Percentiles rank a stretch among this genome's conserved stretches.
These are phyloP conservation scores for Phoma sp. DNA, from an alignment of 2,329 filamentous ascomycete genomes.

Conservation along the genomic window DNA sequence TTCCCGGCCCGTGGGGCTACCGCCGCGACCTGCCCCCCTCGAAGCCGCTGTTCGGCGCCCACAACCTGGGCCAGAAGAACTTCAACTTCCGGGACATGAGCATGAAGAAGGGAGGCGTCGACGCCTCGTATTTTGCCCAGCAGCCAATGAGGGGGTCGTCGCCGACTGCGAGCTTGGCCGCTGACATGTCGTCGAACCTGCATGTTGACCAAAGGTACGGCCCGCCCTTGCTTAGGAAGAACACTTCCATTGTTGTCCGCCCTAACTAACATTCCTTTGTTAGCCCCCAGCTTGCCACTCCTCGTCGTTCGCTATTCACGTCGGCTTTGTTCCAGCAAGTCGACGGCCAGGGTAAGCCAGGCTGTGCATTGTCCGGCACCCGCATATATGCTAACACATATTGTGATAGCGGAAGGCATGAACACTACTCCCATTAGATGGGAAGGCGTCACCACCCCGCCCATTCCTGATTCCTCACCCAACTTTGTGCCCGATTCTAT, in stretches of 20 bases:
- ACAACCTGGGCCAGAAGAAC: slow-evolving; percentile 65
- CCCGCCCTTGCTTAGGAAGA: slow-evolving; percentile 34
- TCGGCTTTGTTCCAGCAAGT: slow-evolving; percentile 68
- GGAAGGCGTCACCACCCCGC: slow-evolving; percentile 82
- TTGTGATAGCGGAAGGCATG: slow-evolving; percentile 46
- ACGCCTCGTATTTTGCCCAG: slow-evolving; percentile 74
- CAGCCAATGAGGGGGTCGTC: slow-evolving; percentile 84
- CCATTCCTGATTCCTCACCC: slow-evolving; percentile 83
- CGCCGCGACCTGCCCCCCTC: slow-evolving; percentile 61
- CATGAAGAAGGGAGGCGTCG: slow-evolving; percentile 71
- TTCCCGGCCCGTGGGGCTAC: slow-evolving; percentile 69
- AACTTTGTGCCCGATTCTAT: slow-evolving; percentile 75
- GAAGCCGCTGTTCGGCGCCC: slow-evolving; percentile 59
- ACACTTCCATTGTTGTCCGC: slow-evolving; percentile 17
- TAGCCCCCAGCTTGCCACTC: slow-evolving; percentile 83
- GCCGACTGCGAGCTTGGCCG: slow-evolving; percentile 86
- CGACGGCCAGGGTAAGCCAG: slow-evolving; percentile 64
- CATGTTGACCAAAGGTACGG: slow-evolving; percentile 89
- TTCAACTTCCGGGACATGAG: slow-evolving; percentile 79
- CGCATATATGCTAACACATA: slow-evolving; percentile 32
- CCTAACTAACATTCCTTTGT: slow-evolving; percentile 49
- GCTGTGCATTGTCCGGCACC: slow-evolving; percentile 9
- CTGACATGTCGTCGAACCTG: slow-evolving; percentile 96
- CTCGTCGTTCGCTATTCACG: slow-evolving; percentile 83
- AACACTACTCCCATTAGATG: slow-evolving; percentile 53